phyloP scores from a whole-genome alignment of 257 asterid species.

The Echites panduratus region DNA sequence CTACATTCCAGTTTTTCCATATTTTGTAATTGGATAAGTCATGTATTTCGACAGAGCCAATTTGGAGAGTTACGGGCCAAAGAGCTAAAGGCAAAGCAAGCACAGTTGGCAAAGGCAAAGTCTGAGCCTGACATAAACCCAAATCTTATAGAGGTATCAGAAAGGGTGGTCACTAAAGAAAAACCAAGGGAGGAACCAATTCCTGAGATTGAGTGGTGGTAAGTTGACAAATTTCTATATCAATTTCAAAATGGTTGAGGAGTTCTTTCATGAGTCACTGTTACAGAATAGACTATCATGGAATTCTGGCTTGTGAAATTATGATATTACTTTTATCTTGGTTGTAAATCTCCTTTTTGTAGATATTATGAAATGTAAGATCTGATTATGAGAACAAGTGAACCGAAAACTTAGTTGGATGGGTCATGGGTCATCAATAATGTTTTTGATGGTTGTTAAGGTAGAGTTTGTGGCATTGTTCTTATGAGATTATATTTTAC shows the following conservation, averaged over 20 bases:
- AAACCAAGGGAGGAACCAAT: constrained; percentile 78
- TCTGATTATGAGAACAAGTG: background rate
- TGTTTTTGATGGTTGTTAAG: background rate
- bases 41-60: constrained; percentile 50
- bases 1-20: background rate
- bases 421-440: background rate
- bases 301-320: background rate
- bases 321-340: background rate
- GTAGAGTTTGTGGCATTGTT: no score
- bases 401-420: background rate
- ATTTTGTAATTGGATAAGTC: constrained; percentile 3
- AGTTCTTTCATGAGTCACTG: background rate
- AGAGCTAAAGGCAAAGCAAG: constrained; percentile 87
- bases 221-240: constrained; percentile 25
- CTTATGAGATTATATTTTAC: background rate
- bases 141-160: constrained; percentile 84
- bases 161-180: constrained; percentile 72
- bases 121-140: constrained; percentile 93
- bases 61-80: constrained; percentile 95
- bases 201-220: constrained; percentile 99
- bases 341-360: background rate
- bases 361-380: background rate
- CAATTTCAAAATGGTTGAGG: background rate
- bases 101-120: constrained; percentile 86
- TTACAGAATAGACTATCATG: background rate